Evolutionary conservation across 495 filamentous ascomycete species (phyloP).

Genomic region (Tuber microsphaerosporum): DNA sequence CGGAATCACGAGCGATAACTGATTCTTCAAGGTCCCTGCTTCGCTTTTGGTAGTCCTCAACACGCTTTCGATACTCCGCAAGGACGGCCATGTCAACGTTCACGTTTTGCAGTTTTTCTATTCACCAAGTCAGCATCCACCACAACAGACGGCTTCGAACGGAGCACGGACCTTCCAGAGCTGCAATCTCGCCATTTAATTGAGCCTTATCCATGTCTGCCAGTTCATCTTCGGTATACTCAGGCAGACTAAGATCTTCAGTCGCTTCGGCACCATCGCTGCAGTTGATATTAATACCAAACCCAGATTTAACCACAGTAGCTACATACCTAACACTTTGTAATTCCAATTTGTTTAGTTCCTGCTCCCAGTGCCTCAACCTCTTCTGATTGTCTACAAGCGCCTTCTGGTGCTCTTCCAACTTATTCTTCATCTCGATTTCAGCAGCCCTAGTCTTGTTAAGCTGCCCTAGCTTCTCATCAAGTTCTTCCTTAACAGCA

Average conservation of each 20-base stretch:
- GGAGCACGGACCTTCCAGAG: constrained; percentile 54
- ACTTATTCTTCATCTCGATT: constrained; percentile 96
- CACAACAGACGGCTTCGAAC: neutral
- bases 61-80: constrained; percentile 82
- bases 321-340: constrained; percentile 57
- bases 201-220: constrained; percentile 83
- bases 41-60: constrained; percentile 76
- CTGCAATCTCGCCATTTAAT: constrained; percentile 79
- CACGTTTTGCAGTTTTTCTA: constrained; percentile 78
- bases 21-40: constrained; percentile 71
- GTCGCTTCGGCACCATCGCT: constrained; percentile 32
- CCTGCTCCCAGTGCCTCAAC: constrained; percentile 76
- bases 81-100: constrained; percentile 87
- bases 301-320: neutral
- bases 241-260: constrained; percentile 56
- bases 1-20: constrained; percentile 66
- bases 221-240: constrained; percentile 83
- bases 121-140: neutral
- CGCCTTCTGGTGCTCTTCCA: constrained; percentile 90
- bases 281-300: constrained; percentile 6
- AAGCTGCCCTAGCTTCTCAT: constrained; percentile 75
- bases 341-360: constrained; percentile 68
- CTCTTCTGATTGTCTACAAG: constrained; percentile 80
- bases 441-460: constrained; percentile 85
- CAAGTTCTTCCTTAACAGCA: constrained; percentile 72